Evolutionary conservation across 1,284 basidiomycete species (phyloP).

Genomic region (Cryptococcus maquisensis): DNA sequence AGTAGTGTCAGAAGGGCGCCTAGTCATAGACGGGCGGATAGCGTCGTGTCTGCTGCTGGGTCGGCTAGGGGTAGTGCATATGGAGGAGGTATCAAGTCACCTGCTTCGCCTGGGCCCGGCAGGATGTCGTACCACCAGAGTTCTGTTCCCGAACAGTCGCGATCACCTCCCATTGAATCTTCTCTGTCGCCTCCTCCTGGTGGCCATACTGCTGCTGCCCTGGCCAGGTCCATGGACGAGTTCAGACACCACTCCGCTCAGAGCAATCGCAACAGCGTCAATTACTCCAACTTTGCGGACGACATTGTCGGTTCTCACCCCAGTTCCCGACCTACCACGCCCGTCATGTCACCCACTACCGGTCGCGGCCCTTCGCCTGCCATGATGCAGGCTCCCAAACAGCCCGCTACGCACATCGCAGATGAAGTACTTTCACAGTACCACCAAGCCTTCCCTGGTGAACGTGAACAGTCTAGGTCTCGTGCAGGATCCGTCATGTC

Average conservation of each 20-base stretch:
- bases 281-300: constrained; percentile 56
- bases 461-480: constrained; percentile 53
- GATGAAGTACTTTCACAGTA: constrained; percentile 75
- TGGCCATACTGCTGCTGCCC: constrained; percentile 48
- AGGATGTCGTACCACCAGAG: constrained; percentile 23
- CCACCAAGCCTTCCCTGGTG: constrained; percentile 80
- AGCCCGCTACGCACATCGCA: constrained; percentile 55
- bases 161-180: constrained; percentile 35
- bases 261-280: constrained; percentile 48
- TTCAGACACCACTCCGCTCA: constrained; percentile 39
- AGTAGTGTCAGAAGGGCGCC: constrained; percentile 40
- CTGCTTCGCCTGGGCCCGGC: constrained; percentile 30
- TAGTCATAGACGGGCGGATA: constrained; percentile 42
- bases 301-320: constrained; percentile 71
- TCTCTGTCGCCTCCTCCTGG: constrained; percentile 45
- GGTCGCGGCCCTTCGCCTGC: constrained; percentile 49
- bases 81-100: constrained; percentile 20
- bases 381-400: constrained; percentile 66
- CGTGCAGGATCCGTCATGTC: constrained; percentile 47
- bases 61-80: constrained; percentile 20
- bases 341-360: constrained; percentile 49
- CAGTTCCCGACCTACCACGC: constrained; percentile 67
- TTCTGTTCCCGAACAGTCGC: constrained; percentile 9
- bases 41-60: constrained; percentile 27
- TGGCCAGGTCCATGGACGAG: constrained; percentile 48